Base-by-base conservation (phyloP, 768 basidiomycete genomes). In the Tephrocybe sp. region DNA sequence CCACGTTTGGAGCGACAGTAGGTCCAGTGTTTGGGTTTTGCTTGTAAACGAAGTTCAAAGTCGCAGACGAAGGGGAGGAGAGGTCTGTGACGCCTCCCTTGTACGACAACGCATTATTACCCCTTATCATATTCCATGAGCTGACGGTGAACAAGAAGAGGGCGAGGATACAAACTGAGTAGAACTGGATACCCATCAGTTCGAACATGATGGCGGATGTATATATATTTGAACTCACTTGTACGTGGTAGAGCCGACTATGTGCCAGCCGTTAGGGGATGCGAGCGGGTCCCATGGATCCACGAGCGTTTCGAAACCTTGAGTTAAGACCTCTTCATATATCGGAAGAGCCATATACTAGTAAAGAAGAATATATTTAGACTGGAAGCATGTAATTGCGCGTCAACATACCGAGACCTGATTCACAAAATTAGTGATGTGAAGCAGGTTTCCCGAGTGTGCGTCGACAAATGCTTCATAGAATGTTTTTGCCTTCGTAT, bases 391-490 rank as follows among this genome's bases (percentile, higher is more conserved):
- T 31, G 11, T 20, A 14, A 0, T 13, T n/a, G 12, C 23, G 14
- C 6, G 22, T n/a, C 13, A 38, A 45, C 71, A 51, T 52, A 77
- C 73, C 6, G 75, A 65, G 13, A 73, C 72, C 30, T 72, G 62
- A 7, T 72, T 60, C 30, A 76, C 79, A 62, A 80, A 83, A 60
- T 84, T 78, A 30, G 75, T 75, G 17, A 79, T 69, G 14, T 73
- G 69, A 20, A 80, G 60, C 32, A 84, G 58, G 26, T 77, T 75
- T 14, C 77, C 77, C n/a, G 73, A 67, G 54, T 77, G 75, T 5
- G 78, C 82, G 55, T 84, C 82, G 39, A 84, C 73, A 51, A 78
- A 80, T 0, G 78, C 82, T 62, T 84, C 78, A 56, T 72, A 75
- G 77, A 78, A 84, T 8, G 74, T 69, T 39, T 77, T 62, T 4